Base-by-base conservation (phyloP, 2,329 filamentous ascomycete species). In the Exserohilum turcica region DNA sequence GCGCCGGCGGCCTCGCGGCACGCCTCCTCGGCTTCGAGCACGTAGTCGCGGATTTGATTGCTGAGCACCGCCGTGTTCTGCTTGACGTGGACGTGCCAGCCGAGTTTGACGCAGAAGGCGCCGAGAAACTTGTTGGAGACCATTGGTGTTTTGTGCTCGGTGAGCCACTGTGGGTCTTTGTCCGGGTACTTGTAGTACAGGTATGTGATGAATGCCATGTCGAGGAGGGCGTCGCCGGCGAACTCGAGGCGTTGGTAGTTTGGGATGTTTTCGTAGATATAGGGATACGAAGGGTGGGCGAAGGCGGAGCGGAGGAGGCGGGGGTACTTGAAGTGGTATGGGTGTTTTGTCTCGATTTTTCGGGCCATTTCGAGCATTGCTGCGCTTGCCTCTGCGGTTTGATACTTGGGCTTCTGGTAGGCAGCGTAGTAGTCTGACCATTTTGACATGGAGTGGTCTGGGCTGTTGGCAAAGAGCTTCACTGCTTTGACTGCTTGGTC, bases 81-180 rank as follows among this genome's bases (percentile, higher is more conserved):
- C 3, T 80, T 82, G 13, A 97, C 76, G 68, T 93, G 87, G 43
- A 80, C 84, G 68, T 97, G 86, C 49, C 97, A 88, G 0, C 84
- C 87, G 0, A 97, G 82, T 42, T 85, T 82, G 3, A 95, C 90
- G 54, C 89, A 89, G 3, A 97, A 79, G 15, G 87, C 90, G 1
- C 90, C 91, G 1, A 97, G 82, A 68, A 97, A 99, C 56, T 92
- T 92, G 77, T 99, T 99, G 47, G 91, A 94, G 0, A 94, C 92
- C 90, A 99, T 97, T n/a, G 92, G 91, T 87, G 95, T 97, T 77
- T 97, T 97, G 80, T 97, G 93, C 75, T 97, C 94, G 0, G 94
- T 97, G 54, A 99, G 80, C 93, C 93, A 97, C 71, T 97, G 92
- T 0, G 94, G 93, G 66, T 96, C 92, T 52, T 88, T 90, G 45